These are phyloP conservation scores for Cladosporium oxysporum DNA, from an alignment of 2,329 filamentous ascomycete species.

Conservation along the genomic window DNA sequence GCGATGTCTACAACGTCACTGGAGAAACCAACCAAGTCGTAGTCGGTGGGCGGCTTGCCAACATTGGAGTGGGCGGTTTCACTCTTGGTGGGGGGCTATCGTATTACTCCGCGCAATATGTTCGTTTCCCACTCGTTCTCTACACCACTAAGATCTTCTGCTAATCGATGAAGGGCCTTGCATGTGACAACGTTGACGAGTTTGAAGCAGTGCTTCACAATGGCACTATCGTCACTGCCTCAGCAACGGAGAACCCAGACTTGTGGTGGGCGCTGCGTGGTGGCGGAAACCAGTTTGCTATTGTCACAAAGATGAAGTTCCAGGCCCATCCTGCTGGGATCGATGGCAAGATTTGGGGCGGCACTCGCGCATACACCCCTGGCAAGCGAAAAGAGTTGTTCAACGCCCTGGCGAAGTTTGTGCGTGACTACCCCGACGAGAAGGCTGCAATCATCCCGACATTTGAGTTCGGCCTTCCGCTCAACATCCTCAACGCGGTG, in stretches of 20 bases:
- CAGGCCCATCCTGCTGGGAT: conserved; percentile 27
- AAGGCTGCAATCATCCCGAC: not conserved
- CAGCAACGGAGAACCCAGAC: conserved; percentile 46
- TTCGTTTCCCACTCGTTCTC: not conserved
- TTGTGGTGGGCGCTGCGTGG: conserved; percentile 51
- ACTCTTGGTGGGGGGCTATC: conserved; percentile 51
- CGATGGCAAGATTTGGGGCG: not conserved
- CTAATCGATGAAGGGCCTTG: not conserved
- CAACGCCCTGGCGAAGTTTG: not conserved
- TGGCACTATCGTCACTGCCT: conserved; percentile 39
- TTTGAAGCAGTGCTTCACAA: not conserved
- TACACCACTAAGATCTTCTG: not conserved
- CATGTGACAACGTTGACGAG: not conserved
- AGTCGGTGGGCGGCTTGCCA: conserved; percentile 46
- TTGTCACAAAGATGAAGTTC: conserved; percentile 26
- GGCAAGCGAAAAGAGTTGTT: not conserved
- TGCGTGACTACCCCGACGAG: not conserved
- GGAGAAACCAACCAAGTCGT: conserved; percentile 45
- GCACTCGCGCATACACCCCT: not conserved
- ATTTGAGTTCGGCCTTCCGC: not conserved
- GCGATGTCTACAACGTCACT: conserved; percentile 44
- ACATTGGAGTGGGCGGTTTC: conserved; percentile 50
- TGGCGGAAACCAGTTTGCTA: conserved; percentile 48
- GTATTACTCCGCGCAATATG: conserved; percentile 44
- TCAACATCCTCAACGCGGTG: not conserved